Conservation (phyloP, 306 rosid species). For the Heteromeles arbutifolia region DNA sequence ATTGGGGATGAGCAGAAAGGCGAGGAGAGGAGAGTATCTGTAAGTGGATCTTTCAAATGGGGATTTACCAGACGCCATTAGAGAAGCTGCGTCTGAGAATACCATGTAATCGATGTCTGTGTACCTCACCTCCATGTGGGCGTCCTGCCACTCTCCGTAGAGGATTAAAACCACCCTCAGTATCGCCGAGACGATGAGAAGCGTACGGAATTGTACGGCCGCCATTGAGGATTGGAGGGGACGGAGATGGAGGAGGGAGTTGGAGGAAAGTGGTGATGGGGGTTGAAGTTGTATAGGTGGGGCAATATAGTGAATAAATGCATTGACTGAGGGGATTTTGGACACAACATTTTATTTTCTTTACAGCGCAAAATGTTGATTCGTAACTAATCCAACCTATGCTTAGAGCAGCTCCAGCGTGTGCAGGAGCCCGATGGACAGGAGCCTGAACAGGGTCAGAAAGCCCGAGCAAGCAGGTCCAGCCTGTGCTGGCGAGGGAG, state of each 20-base stretch:
- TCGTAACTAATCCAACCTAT: too few relatives aligned
- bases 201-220: slow-evolving; percentile 19
- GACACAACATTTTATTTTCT: too few relatives aligned
- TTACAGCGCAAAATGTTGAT: too few relatives aligned
- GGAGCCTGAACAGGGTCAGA: too few relatives aligned
- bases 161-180: slow-evolving; percentile 52
- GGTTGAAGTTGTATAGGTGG: neutral
- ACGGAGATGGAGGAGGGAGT: neutral
- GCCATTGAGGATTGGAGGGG: slow-evolving; percentile 32
- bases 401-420: too few relatives aligned
- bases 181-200: slow-evolving; percentile 51
- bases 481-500: too few relatives aligned
- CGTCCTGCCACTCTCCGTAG: slow-evolving; percentile 94
- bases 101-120: slow-evolving; percentile 89
- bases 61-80: slow-evolving; percentile 68
- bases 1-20: slow-evolving; percentile 75
- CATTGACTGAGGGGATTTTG: neutral
- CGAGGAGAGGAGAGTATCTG: slow-evolving; percentile 82
- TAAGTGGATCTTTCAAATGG: slow-evolving; percentile 84
- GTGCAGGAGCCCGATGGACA: too few relatives aligned
- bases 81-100: slow-evolving; percentile 84
- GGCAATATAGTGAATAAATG: neutral
- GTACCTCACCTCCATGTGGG: slow-evolving; percentile 81
- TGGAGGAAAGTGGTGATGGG: neutral
- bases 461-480: too few relatives aligned